Evolutionary conservation across 257 asterid genomes (phyloP), one percentile per base, ranked within the genome.

Genomic region (Solanum chaucha): DNA sequence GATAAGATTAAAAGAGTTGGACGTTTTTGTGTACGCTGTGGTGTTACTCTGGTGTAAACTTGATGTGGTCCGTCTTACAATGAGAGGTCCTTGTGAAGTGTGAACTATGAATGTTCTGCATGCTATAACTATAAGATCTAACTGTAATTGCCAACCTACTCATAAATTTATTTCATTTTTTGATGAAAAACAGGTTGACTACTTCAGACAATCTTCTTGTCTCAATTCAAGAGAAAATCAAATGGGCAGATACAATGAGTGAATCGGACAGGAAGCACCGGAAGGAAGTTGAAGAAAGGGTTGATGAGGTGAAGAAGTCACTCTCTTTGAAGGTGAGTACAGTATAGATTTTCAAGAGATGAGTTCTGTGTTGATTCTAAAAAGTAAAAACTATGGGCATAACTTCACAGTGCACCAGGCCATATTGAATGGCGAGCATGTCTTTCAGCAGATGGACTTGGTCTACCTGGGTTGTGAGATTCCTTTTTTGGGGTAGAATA

Each of bases 181-280:
- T 35, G 46, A 82, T 36, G 5, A 28, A 85, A 89, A 83, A 84
- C 86, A 97, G 99, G 99, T 89, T 93, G 87, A 89, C 93, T 68
- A 96, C 98, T 12, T 97, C 99, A 34, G 99, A 97, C 85, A 87
- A 94, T 89, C 97, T 97, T 82, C 99, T 97, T 32, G 87, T 91
- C 86, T 91, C 98, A 68, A 97, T 97, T 90, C 98, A 97, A 94
- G 99, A 97, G 89, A 97, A 97, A 93, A 97, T 97, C 88, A 96
- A 92, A 48, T 97, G 99, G 99, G 99, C 99, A 70, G 99, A 97
- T 93, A 80, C 88, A 41, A 96, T 93, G 98, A 93, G 94, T 89
- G 98, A 93, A 90, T 77, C 88, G 58, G 93, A 96, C 93, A 93
- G 90, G 91, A 94, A 95, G 90, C 99, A 97, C 89, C 87, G 85